These are phyloP conservation scores for Psidium friedrichsthalianum DNA, from an alignment of 345 rosid genomes.

Conservation along the genomic window DNA sequence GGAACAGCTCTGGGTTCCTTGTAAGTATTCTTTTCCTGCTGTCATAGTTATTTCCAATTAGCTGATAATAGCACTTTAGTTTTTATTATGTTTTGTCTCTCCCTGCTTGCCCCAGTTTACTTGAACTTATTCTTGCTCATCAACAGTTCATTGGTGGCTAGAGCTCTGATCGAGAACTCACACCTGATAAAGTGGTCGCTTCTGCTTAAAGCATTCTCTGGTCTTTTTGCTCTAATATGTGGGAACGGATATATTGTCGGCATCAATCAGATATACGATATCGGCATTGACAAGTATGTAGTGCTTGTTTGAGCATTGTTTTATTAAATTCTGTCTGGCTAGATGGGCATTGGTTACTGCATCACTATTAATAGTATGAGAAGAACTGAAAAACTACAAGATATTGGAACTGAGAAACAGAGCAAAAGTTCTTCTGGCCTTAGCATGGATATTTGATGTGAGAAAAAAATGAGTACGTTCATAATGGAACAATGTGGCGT, in stretches of 20 bases:
- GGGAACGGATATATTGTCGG: constrained; percentile 98
- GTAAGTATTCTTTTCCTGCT: constrained; percentile 19
- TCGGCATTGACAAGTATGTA: constrained; percentile 91
- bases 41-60: not conserved
- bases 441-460: not conserved
- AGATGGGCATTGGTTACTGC: not conserved
- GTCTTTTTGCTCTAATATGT: constrained; percentile 81
- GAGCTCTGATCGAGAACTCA: constrained; percentile 80
- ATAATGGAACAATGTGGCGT: not conserved
- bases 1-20: constrained; percentile 84
- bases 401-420: not conserved
- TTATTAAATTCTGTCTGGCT: not conserved
- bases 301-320: not conserved
- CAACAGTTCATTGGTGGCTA: constrained; percentile 79
- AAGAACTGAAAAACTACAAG: not conserved
- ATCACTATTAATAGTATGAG: not conserved
- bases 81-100: not conserved
- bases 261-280: constrained; percentile 95
- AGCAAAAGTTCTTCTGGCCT: not conserved
- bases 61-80: not conserved
- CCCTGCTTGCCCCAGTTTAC: not conserved
- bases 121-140: not conserved
- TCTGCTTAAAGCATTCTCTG: constrained; percentile 69
- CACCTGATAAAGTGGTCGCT: constrained; percentile 77
- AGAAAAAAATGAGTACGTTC: not conserved